phyloP scores from a whole-genome alignment of 2,329 filamentous ascomycete genomes.

The Monilinia polystroma region DNA sequence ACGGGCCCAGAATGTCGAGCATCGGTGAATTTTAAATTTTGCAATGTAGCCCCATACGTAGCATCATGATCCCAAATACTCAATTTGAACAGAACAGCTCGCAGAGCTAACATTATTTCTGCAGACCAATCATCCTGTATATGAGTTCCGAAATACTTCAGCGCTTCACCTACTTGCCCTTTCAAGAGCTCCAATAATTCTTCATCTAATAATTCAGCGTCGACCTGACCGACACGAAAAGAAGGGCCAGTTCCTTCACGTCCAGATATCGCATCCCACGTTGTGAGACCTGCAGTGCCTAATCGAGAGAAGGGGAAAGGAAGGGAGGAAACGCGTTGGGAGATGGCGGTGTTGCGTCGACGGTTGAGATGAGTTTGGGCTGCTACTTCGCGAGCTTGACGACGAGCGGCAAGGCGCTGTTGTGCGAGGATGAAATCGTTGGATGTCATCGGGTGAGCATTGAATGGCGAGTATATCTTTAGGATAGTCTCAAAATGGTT shows the following conservation, averaged over 20 bases:
- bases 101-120: slow-evolving; percentile 76
- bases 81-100: slow-evolving; percentile 86
- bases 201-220: slow-evolving; percentile 91
- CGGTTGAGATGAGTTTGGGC: slow-evolving; percentile 53
- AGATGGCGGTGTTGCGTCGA: slow-evolving; percentile 51
- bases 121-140: slow-evolving; percentile 82
- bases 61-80: slow-evolving; percentile 96
- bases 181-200: slow-evolving; percentile 85
- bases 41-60: slow-evolving; percentile 88
- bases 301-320: slow-evolving; percentile 63
- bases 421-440: slow-evolving; percentile 78
- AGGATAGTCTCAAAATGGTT: not conserved
- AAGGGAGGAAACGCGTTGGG: slow-evolving; percentile 55
- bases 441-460: slow-evolving; percentile 38
- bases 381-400: slow-evolving; percentile 70
- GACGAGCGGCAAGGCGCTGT: slow-evolving; percentile 78
- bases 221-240: slow-evolving; percentile 92
- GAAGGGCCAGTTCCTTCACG: slow-evolving; percentile 78
- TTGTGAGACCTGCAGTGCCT: slow-evolving; percentile 47
- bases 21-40: slow-evolving; percentile 88
- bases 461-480: slow-evolving; percentile 12
- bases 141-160: slow-evolving; percentile 81
- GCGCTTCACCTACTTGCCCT: slow-evolving; percentile 78
- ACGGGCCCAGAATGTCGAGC: slow-evolving; percentile 65
- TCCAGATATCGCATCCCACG: slow-evolving; percentile 71